These are phyloP conservation scores for Aureobasidium subglaciale DNA, from an alignment of 2,329 filamentous ascomycete species.

Conservation along the genomic window DNA sequence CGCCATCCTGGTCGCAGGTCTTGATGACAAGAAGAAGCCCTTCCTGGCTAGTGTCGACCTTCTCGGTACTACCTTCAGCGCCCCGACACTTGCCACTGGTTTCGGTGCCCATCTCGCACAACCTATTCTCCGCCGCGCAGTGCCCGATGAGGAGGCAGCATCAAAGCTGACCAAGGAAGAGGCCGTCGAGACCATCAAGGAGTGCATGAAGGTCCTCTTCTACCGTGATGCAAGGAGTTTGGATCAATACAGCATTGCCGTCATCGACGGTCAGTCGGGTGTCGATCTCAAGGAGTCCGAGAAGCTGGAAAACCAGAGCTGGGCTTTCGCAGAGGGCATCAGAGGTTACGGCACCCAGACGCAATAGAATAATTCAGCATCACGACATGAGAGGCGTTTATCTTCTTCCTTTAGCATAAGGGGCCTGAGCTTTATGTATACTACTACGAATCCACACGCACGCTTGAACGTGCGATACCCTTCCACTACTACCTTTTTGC, in stretches of 20 bases:
- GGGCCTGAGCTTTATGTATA: slow-evolving; percentile 9
- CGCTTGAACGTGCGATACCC: neutral
- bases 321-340: slow-evolving; percentile 94
- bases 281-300: slow-evolving; percentile 77
- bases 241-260: slow-evolving; percentile 84
- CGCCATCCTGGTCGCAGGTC: slow-evolving; percentile 80
- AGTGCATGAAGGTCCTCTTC: slow-evolving; percentile 98
- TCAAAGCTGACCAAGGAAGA: slow-evolving; percentile 65
- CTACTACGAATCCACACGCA: slow-evolving; percentile 4
- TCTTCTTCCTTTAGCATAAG: neutral
- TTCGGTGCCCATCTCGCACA: slow-evolving; percentile 90
- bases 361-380: slow-evolving; percentile 21
- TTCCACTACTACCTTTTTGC: no score
- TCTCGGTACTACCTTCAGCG: slow-evolving; percentile 82
- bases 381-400: slow-evolving; percentile 14
- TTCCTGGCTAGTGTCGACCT: slow-evolving; percentile 91
- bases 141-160: slow-evolving; percentile 75
- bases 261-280: slow-evolving; percentile 75
- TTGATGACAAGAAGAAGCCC: slow-evolving; percentile 70
- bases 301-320: slow-evolving; percentile 91
- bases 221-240: slow-evolving; percentile 92
- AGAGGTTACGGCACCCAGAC: slow-evolving; percentile 86
- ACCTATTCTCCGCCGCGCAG: slow-evolving; percentile 77
- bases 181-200: slow-evolving; percentile 73
- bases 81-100: slow-evolving; percentile 84